Evolutionary conservation across 441 rosid genomes (phyloP).

Genomic region (Breynia disticha): DNA sequence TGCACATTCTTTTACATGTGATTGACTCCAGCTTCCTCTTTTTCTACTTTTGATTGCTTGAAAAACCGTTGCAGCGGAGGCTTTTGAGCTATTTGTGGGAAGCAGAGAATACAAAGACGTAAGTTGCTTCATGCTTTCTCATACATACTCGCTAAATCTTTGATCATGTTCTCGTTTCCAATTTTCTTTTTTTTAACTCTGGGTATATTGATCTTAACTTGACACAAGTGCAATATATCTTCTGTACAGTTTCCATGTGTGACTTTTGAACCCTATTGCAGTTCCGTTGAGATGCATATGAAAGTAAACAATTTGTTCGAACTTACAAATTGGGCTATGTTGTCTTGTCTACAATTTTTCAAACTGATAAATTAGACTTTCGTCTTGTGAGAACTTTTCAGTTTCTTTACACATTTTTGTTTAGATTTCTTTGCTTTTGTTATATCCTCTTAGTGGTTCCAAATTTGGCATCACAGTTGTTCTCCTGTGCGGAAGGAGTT

Average conservation of each 20-base stretch:
- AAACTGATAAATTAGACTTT: background rate
- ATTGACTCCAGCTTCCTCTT: conserved; percentile 6
- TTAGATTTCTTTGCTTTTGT: background rate
- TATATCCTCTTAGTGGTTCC: background rate
- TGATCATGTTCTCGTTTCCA: background rate
- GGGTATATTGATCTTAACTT: no score
- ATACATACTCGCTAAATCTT: background rate
- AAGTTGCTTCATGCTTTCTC: conserved; percentile 20
- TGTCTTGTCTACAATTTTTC: no score
- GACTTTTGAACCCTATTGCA: no score
- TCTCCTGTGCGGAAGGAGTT: background rate
- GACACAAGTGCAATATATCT: no score
- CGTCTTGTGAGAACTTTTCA: background rate
- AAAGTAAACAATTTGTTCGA: no score
- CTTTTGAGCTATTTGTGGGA: conserved; percentile 54
- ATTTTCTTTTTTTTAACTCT: background rate
- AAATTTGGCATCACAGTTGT: background rate
- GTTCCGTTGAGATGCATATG: no score
- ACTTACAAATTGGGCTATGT: no score
- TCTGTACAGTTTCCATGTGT: no score
- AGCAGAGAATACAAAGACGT: conserved; percentile 65
- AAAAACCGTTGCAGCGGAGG: conserved; percentile 51
- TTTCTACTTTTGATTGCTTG: conserved; percentile 14
- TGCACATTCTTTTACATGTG: conserved; percentile 8
- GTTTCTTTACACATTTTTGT: background rate